These are phyloP conservation scores for Metschnikowia corniflorae DNA, from an alignment of 805 yeast species.

Conservation along the genomic window DNA sequence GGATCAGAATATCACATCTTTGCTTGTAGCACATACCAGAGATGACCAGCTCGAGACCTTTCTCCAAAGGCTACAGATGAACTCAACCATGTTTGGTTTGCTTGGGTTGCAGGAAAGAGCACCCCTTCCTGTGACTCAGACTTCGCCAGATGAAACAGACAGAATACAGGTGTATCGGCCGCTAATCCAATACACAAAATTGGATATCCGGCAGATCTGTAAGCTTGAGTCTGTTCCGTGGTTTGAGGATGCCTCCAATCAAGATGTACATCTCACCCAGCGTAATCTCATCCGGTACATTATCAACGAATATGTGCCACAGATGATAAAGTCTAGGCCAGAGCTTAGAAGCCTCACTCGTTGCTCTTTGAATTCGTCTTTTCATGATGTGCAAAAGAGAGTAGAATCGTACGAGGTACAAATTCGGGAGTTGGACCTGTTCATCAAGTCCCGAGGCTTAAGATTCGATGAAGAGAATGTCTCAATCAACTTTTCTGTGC, in stretches of 20 bases:
- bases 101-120: constrained; percentile 45
- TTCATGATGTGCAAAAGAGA: constrained; percentile 5
- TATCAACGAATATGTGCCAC: constrained; percentile 26
- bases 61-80: constrained; percentile 46
- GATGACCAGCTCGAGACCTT: constrained; percentile 76
- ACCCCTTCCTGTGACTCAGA: constrained; percentile 25
- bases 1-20: constrained; percentile 24
- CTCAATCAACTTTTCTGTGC: constrained; percentile 1
- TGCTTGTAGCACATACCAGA: constrained; percentile 63
- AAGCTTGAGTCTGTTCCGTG: constrained; percentile 39
- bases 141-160: constrained; percentile 20
- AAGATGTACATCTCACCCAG: constrained; percentile 48
- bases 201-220: constrained; percentile 46
- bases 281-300: constrained; percentile 53
- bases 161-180: constrained; percentile 45
- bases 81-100: constrained; percentile 50
- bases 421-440: neutral
- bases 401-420: constrained; percentile 6
- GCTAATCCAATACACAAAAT: constrained; percentile 44
- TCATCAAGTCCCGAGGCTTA: neutral
- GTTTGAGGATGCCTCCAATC: constrained; percentile 72
- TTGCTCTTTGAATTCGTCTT: constrained; percentile 12
- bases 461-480: neutral
- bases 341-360: constrained; percentile 6
- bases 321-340: constrained; percentile 10